A percentile compares a stretch with the other conserved stretches of the same genome.
These are phyloP conservation scores for Acacia melanoxylon DNA, from an alignment of 306 rosid genomes.

Conservation along the genomic window DNA sequence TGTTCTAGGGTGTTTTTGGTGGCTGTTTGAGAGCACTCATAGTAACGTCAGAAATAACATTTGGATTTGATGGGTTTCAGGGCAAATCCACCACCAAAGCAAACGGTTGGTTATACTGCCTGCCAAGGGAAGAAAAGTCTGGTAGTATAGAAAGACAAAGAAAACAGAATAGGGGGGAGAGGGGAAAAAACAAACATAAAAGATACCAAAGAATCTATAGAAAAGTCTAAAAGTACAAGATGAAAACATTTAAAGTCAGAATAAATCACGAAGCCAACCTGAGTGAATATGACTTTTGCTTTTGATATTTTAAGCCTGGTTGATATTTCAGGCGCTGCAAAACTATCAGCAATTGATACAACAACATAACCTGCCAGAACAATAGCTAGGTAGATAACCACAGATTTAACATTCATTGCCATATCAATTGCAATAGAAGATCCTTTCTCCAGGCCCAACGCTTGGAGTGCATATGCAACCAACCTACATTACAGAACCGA, in stretches of 20 bases:
- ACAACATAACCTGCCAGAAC: conserved; percentile 82
- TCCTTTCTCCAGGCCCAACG: conserved; percentile 74
- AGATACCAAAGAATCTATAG: conserved; percentile 9
- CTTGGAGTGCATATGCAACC: conserved; percentile 75
- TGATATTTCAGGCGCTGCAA: conserved; percentile 88
- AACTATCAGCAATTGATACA: conserved; percentile 98
- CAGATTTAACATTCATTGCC: conserved; percentile 87
- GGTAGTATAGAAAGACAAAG: neutral
- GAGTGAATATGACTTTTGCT: conserved; percentile 90
- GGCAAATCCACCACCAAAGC: neutral
- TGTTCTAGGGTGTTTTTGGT: neutral
- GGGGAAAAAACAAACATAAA: neutral
- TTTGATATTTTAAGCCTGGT: conserved; percentile 76
- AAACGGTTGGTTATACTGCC: neutral
- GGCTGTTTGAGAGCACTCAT: neutral
- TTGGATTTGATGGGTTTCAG: neutral
- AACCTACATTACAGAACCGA: conserved; percentile 60
- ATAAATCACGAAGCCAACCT: conserved; percentile 51
- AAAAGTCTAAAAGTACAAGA: conserved; percentile 12
- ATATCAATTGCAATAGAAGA: conserved; percentile 93
- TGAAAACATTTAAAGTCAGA: conserved; percentile 14
- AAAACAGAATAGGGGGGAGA: neutral
- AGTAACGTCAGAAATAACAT: neutral
- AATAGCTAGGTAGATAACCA: conserved; percentile 86
- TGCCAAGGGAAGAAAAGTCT: neutral